Evolutionary conservation across 2,329 filamentous ascomycete genomes (phyloP).

Genomic region (Epichloe sylvatica): DNA sequence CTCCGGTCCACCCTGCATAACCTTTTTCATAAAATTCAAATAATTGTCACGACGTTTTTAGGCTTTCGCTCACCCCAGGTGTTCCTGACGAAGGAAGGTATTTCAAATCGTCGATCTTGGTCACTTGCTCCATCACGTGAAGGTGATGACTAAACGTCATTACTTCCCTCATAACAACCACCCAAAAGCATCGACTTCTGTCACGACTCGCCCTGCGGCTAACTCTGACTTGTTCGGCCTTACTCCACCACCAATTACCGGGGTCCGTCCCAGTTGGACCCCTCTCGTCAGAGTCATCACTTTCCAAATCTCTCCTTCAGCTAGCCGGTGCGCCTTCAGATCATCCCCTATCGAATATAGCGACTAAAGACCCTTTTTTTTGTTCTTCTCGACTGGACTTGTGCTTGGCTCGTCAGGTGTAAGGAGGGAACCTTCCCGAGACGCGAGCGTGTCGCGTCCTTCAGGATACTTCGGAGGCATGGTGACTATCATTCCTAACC

Average conservation of each 20-base stretch:
- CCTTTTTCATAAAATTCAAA: no score
- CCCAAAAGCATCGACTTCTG: neutral
- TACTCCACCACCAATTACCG: constrained; percentile 6
- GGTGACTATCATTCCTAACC: neutral
- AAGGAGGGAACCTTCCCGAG: neutral
- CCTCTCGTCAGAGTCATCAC: constrained; percentile 5
- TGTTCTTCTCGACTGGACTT: neutral
- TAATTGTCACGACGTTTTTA: no score
- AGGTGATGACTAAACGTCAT: neutral
- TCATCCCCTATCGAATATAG: neutral
- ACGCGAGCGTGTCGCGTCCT: neutral
- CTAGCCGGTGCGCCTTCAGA: neutral
- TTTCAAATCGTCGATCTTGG: no score
- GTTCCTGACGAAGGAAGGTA: no score
- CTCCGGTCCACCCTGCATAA: no score
- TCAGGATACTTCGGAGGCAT: constrained; percentile 1
- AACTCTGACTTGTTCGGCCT: neutral
- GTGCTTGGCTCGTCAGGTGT: neutral
- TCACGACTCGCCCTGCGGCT: neutral
- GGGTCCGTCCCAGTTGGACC: constrained; percentile 8
- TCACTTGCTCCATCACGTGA: constrained; percentile 1
- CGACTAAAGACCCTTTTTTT: neutral
- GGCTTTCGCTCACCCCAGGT: no score
- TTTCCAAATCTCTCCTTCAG: neutral
- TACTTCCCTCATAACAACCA: neutral